A percentile compares a stretch with the other conserved stretches of the same genome.
Conservation (phyloP, 176 grass and related monocot genomes). For the Musa beccarii region DNA sequence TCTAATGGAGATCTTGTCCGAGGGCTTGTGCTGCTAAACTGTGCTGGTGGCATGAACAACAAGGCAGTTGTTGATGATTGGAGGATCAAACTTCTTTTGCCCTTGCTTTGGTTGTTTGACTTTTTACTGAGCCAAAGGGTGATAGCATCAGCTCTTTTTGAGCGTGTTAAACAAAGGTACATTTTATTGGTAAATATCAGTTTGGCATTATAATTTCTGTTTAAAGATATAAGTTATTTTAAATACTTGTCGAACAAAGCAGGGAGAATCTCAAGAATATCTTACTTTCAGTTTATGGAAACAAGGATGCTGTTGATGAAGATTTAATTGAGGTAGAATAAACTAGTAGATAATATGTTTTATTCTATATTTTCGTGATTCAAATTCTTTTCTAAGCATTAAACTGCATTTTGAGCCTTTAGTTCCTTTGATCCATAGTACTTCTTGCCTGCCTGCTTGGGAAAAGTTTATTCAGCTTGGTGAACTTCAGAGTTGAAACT, state of each 20-base stretch:
- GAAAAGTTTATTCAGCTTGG: background rate
- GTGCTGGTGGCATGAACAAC: conserved; percentile 92
- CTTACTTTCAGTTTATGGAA: conserved; percentile 37
- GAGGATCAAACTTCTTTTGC: conserved; percentile 77
- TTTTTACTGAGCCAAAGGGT: conserved; percentile 61
- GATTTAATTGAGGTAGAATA: conserved; percentile 31
- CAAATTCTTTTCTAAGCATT: background rate
- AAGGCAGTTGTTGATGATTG: conserved; percentile 95
- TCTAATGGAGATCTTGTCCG: conserved; percentile 42
- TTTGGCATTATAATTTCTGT: background rate
- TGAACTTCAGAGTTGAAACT: background rate
- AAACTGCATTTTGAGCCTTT: background rate
- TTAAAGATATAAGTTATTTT: background rate
- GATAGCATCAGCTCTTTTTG: conserved; percentile 66
- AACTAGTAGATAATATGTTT: too few species aligned
- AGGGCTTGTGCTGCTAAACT: conserved; percentile 83
- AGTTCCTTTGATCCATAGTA: background rate
- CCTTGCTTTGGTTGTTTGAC: conserved; percentile 78
- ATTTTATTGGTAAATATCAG: background rate
- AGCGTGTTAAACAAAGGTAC: conserved; percentile 60
- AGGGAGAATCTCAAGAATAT: conserved; percentile 46
- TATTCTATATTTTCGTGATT: too few species aligned
- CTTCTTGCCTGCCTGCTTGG: background rate
- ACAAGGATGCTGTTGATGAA: conserved; percentile 38
- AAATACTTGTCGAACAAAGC: conserved; percentile 6